These are phyloP conservation scores for Solanum chmielewskii DNA, from an alignment of 257 asterid species.

Conservation along the genomic window DNA sequence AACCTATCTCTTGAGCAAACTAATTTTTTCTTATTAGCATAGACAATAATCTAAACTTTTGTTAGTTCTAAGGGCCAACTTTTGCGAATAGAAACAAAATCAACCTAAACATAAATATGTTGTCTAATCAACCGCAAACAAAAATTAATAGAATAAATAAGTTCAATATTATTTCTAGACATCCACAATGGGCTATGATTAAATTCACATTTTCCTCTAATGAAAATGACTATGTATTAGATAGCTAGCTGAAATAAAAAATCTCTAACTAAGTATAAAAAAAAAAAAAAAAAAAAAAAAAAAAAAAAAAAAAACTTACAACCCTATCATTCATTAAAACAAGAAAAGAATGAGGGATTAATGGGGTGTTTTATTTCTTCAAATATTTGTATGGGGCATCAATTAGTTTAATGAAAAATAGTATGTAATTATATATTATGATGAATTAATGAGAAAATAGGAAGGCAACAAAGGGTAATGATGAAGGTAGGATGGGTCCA, in stretches of 20 bases:
- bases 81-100: neutral
- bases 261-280: neutral
- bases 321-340: neutral
- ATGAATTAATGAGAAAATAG: neutral
- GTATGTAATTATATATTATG: neutral
- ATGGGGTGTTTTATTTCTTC: neutral
- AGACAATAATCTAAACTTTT: too few relatives aligned
- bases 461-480: conserved; percentile 23
- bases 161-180: neutral
- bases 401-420: neutral
- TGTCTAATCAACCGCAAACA: neutral
- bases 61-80: neutral
- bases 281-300: neutral
- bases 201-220: neutral
- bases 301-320: neutral
- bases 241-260: neutral
- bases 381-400: neutral
- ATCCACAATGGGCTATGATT: neutral
- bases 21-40: too few relatives aligned
- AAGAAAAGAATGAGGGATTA: neutral
- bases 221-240: neutral
- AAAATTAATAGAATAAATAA: neutral
- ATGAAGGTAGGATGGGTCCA: conserved; percentile 49
- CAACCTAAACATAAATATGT: neutral
- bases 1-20: neutral